Conservation (phyloP, 768 basidiomycete species). For the Hericium coralloides region DNA sequence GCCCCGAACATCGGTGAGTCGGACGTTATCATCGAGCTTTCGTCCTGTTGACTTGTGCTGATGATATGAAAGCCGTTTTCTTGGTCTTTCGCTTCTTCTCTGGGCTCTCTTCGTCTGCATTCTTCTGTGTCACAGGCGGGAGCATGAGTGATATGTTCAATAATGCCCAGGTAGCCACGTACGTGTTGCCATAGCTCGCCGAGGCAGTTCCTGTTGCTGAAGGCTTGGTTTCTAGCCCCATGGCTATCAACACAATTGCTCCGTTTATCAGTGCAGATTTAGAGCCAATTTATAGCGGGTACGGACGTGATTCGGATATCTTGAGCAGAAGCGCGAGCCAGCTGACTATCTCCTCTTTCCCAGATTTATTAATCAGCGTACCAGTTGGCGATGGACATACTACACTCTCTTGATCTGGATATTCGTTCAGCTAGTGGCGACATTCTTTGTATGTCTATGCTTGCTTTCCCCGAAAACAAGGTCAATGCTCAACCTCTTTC, state of each 20-base stretch:
- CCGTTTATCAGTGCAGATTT: slow-evolving; percentile 53
- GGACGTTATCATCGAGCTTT: background rate
- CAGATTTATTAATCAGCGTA: slow-evolving; percentile 28
- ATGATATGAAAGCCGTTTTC: slow-evolving; percentile 38
- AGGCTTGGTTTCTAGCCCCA: slow-evolving; percentile 28
- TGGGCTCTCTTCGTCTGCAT: slow-evolving; percentile 47
- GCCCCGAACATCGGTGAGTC: slow-evolving; percentile 52
- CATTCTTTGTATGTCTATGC: slow-evolving; percentile 43
- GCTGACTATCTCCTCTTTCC: background rate
- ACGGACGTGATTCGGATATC: slow-evolving; percentile 15
- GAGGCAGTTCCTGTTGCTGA: too few species aligned
- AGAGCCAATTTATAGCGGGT: slow-evolving; percentile 54
- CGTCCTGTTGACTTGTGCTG: background rate
- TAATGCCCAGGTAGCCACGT: slow-evolving; percentile 52
- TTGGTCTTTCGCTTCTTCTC: slow-evolving; percentile 53
- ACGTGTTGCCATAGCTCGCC: slow-evolving; percentile 15
- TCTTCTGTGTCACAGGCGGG: slow-evolving; percentile 55
- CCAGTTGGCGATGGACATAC: slow-evolving; percentile 74
- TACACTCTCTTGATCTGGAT: slow-evolving; percentile 65
- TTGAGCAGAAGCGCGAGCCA: background rate
- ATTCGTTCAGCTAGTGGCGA: slow-evolving; percentile 38
- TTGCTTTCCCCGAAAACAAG: too few species aligned
- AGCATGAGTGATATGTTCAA: slow-evolving; percentile 49
- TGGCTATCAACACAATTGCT: slow-evolving; percentile 44
- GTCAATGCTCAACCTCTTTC: background rate